Conservation (phyloP, 169 alveolate species). For the Eimeria nieschulzi region DNA sequence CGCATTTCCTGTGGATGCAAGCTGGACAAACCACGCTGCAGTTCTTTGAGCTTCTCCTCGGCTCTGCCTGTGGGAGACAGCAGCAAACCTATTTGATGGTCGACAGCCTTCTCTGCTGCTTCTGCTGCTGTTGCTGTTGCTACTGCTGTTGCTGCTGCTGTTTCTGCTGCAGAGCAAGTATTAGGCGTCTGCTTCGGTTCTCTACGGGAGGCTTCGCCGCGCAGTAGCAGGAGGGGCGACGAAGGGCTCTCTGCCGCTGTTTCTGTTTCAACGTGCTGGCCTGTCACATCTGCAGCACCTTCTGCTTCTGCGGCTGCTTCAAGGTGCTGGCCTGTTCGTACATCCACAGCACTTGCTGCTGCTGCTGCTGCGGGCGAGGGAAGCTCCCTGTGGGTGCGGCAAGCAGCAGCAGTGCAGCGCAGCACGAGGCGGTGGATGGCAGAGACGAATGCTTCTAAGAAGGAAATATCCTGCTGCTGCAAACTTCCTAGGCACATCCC, state of each 20-base stretch:
- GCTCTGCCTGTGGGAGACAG: not conserved
- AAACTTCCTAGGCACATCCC: not conserved
- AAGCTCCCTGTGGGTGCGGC: slow-evolving; percentile 6
- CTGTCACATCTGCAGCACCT: not conserved
- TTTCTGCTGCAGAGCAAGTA: not conserved
- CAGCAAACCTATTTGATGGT: not conserved
- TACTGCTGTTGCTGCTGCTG: slow-evolving; percentile 9
- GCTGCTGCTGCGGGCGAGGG: not conserved
- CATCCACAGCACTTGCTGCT: not conserved
- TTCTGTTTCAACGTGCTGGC: not conserved
- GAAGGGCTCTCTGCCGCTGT: not conserved
- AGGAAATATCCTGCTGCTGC: slow-evolving; percentile 25
- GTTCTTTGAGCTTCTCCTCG: too few relatives aligned
- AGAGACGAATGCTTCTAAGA: slow-evolving; percentile 36
- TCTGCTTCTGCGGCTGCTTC: not conserved
- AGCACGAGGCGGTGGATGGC: slow-evolving; percentile 37
- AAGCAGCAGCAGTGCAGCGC: slow-evolving; percentile 63
- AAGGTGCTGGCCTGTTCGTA: too few relatives aligned
- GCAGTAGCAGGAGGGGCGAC: too few relatives aligned
- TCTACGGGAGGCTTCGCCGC: too few relatives aligned
- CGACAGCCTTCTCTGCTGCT: not conserved
- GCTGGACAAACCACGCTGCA: too few relatives aligned
- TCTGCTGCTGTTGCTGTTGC: slow-evolving; percentile 20
- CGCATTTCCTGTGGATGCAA: too few relatives aligned
- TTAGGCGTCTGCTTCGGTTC: too few relatives aligned